phyloP scores from a whole-genome alignment of 441 rosid species.

The Dalechampia spathulata region DNA sequence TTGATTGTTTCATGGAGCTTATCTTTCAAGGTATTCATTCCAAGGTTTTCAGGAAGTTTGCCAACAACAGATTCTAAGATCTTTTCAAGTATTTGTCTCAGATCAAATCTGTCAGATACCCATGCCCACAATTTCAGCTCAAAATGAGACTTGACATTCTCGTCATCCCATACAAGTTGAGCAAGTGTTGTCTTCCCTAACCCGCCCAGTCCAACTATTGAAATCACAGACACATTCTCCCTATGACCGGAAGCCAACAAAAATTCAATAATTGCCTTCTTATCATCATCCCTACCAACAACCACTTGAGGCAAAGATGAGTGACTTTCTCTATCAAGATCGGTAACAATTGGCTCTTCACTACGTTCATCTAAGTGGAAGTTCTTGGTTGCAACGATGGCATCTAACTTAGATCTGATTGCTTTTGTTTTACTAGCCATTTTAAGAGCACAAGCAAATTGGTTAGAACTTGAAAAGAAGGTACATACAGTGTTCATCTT shows the following conservation, averaged over 20 bases:
- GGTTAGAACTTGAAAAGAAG: constrained; percentile 12
- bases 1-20: constrained; percentile 10
- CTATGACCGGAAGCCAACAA: not conserved
- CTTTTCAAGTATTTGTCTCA: constrained; percentile 11
- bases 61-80: constrained; percentile 2
- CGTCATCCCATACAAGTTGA: constrained; percentile 19
- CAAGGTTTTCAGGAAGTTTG: not conserved
- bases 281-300: constrained; percentile 20
- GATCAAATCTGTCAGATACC: constrained; percentile 19
- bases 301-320: not conserved
- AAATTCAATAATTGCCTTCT: not conserved
- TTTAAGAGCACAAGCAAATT: not conserved
- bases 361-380: not conserved
- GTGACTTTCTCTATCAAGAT: not conserved
- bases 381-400: not conserved
- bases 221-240: constrained; percentile 4
- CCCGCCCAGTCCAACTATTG: constrained; percentile 19
- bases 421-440: constrained; percentile 9
- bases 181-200: constrained; percentile 32
- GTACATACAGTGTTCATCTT: not conserved
- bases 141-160: not conserved
- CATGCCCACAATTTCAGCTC: constrained; percentile 10
- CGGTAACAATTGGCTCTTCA: not conserved
- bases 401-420: constrained; percentile 6
- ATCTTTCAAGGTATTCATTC: constrained; percentile 18